Base-by-base conservation (phyloP, 495 filamentous ascomycete species). In the Coniosporium apollinis region DNA sequence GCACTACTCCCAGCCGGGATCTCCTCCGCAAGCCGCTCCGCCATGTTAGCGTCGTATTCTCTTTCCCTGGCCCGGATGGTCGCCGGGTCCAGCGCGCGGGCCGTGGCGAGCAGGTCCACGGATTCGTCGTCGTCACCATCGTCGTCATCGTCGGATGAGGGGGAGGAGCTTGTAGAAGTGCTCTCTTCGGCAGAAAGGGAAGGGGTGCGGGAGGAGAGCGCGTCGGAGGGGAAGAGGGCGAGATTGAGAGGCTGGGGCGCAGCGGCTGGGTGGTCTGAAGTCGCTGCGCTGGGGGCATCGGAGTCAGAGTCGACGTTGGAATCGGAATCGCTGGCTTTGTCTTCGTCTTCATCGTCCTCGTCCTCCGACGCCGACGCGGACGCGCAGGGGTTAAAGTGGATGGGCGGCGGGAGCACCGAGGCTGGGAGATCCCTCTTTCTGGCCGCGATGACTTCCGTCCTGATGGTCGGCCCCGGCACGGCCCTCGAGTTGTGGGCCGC, bases 1-100 rank as follows among this genome's bases (percentile, higher is more conserved):
- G 57, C 57, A 3, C 47, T 52, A 30, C 57, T 60, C 3, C 57
- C 57, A 3, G 54, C 46, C 0, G 56, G 56, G 9, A 60, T 59
- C 16, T 59, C 54, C 30, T 54, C 56, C 1, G 54, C 48, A 3
- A 60, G 49, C 2, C 50, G 47, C 11, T 56, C 54, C 3, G 56
- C 56, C 30, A 57, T 36, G 14, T 39, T 39, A 5, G 46, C 39
- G 22, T 60, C 50, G 37, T 58, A 56, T 30, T 56, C 55, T 10
- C 51, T 41, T 37, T 55, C 55, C 14, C 38, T 36, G 4, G 30
- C 37, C 1, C 35, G 35, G 17, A 58, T 35, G 7, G 45, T 28
- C 8, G 28, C 46, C 2, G 55, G 56, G 22, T 55, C 55, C 5
- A 46, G 13, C 28, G 39, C 28, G 25, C 56, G 46, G 9, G 58